A percentile compares a stretch with the other conserved stretches of the same genome.
Evolutionary conservation across 2,329 filamentous ascomycete species (phyloP).

Genomic region (Fusarium albidum): DNA sequence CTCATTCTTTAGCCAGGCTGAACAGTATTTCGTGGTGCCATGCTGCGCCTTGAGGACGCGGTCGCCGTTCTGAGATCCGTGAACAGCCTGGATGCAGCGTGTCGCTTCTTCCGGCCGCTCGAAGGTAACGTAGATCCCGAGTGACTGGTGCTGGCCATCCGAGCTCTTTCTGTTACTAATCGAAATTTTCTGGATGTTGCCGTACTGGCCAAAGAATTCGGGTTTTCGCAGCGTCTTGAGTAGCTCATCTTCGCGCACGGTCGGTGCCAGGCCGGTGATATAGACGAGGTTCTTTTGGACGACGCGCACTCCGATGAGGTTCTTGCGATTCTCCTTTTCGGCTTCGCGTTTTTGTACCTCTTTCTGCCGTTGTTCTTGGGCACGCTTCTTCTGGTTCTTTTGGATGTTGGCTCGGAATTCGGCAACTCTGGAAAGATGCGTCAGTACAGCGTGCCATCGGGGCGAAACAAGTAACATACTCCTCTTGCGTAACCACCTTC

Average conservation of each 20-base stretch:
- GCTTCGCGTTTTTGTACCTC: slow-evolving; percentile 96
- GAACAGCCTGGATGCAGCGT: slow-evolving; percentile 88
- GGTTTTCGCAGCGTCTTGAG: slow-evolving; percentile 88
- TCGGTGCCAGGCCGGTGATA: slow-evolving; percentile 92
- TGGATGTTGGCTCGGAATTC: slow-evolving; percentile 80
- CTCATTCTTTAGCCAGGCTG: slow-evolving; percentile 93
- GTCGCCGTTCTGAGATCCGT: slow-evolving; percentile 92
- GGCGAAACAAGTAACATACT: slow-evolving; percentile 66
- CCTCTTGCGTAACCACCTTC: slow-evolving; percentile 93
- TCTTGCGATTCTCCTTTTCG: slow-evolving; percentile 94
- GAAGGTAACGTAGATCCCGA: slow-evolving; percentile 99
- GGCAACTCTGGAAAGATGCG: slow-evolving; percentile 62
- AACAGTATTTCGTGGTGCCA: slow-evolving; percentile 98
- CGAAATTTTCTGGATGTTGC: slow-evolving; percentile 97
- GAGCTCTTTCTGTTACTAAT: slow-evolving; percentile 92
- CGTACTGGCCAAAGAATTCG: slow-evolving; percentile 98
- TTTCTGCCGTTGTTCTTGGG: slow-evolving; percentile 83
- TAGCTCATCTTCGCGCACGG: slow-evolving; percentile 89
- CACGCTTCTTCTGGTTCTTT: slow-evolving; percentile 93
- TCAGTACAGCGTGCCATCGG: slow-evolving; percentile 28
- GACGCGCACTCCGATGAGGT: slow-evolving; percentile 92
- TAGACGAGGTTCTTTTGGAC: slow-evolving; percentile 99
- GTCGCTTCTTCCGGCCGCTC: slow-evolving; percentile 90
- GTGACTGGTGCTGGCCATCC: slow-evolving; percentile 80
- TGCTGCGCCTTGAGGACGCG: slow-evolving; percentile 79